A percentile compares a stretch with the other conserved stretches of the same genome.
phyloP scores from a whole-genome alignment of 108 stramenopile genomes.

The Chaetoceros muelleri region DNA sequence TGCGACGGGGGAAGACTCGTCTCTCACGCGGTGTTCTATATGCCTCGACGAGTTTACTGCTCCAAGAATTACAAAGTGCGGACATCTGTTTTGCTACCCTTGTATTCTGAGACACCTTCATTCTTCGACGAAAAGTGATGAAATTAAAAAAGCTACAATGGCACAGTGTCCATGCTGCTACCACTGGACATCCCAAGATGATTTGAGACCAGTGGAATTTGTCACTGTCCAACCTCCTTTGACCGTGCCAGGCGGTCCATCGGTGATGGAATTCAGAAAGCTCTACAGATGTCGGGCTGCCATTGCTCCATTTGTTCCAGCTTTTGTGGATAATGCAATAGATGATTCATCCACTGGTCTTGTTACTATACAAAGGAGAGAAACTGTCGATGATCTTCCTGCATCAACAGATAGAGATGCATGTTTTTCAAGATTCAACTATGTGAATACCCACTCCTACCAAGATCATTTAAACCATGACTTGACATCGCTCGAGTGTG shows the following conservation, averaged over 20 bases:
- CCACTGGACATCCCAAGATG: constrained; percentile 24
- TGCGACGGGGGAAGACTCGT: background rate
- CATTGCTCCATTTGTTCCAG: constrained; percentile 54
- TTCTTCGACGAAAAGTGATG: background rate
- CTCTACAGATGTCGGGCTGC: constrained; percentile 40
- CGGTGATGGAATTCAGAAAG: constrained; percentile 41
- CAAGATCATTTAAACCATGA: background rate
- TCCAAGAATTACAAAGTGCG: constrained; percentile 64
- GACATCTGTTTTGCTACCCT: constrained; percentile 62
- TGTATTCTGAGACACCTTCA: constrained; percentile 62
- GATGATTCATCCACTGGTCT: background rate
- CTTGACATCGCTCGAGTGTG: background rate
- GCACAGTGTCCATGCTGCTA: constrained; percentile 46
- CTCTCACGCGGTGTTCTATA: constrained; percentile 40
- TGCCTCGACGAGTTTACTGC: constrained; percentile 50
- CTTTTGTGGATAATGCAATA: no score
- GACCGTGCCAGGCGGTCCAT: background rate
- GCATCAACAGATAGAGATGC: constrained; percentile 26
- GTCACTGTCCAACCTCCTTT: constrained; percentile 12
- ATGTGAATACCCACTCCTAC: constrained; percentile 23
- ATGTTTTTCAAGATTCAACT: constrained; percentile 31
- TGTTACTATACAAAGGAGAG: background rate
- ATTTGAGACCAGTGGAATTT: constrained; percentile 49
- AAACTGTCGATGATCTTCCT: constrained; percentile 4
- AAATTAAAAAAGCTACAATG: background rate